phyloP scores from a whole-genome alignment of 2,329 filamentous ascomycete species.

The Capronia coronata region DNA sequence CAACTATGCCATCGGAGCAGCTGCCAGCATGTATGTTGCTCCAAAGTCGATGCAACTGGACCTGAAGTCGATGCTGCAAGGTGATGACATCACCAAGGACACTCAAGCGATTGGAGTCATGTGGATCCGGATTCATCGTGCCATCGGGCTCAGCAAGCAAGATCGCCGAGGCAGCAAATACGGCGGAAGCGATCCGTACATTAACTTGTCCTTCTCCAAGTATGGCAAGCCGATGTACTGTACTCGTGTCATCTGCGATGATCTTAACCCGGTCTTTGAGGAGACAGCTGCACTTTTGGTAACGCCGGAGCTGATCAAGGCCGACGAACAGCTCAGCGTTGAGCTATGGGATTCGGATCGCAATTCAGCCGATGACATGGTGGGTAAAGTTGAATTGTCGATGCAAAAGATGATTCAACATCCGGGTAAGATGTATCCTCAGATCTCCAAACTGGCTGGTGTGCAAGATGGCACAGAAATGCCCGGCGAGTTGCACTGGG shows the following conservation, averaged over 20 bases:
- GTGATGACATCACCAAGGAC: constrained; percentile 84
- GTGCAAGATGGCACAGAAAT: constrained; percentile 78
- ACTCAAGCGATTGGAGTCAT: constrained; percentile 80
- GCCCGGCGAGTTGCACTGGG: constrained; percentile 92
- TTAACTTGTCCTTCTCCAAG: constrained; percentile 90
- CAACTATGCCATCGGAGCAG: constrained; percentile 85
- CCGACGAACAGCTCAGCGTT: constrained; percentile 84
- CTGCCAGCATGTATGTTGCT: constrained; percentile 84
- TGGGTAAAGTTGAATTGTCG: constrained; percentile 87
- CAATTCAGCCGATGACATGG: constrained; percentile 85
- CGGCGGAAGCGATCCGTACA: constrained; percentile 90
- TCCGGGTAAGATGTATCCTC: constrained; percentile 85
- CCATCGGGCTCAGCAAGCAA: constrained; percentile 82
- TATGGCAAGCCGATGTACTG: constrained; percentile 98
- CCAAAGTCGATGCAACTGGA: constrained; percentile 92
- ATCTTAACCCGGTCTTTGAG: constrained; percentile 87
- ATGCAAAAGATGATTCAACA: constrained; percentile 94
- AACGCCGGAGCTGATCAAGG: constrained; percentile 83
- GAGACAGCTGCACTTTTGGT: constrained; percentile 81
- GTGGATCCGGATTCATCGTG: constrained; percentile 86
- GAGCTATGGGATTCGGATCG: constrained; percentile 96
- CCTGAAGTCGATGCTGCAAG: constrained; percentile 80
- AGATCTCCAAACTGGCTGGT: constrained; percentile 74
- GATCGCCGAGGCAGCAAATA: constrained; percentile 74
- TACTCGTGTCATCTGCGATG: constrained; percentile 89